A percentile compares a stretch with the other conserved stretches of the same genome.
Evolutionary conservation across 2,329 filamentous ascomycete genomes (phyloP).

Genomic region (Paraphaeosphaeria sporulosa): DNA sequence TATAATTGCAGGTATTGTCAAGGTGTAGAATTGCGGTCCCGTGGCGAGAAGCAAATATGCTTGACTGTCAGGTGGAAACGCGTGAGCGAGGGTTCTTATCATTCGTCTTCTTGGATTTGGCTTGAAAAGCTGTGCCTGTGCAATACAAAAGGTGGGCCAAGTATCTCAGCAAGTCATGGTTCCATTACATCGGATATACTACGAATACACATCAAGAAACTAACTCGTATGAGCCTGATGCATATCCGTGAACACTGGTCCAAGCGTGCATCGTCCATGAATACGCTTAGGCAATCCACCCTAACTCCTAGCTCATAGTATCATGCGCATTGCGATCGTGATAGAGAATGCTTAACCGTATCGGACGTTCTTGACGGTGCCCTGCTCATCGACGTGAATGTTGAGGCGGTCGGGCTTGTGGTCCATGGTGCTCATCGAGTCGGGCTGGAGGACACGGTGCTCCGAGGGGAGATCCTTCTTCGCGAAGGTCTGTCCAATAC

Average conservation of each 20-base stretch:
- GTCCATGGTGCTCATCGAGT: conserved; percentile 57
- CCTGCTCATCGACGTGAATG: conserved; percentile 58
- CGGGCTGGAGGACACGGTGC: conserved; percentile 57
- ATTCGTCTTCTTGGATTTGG: no score
- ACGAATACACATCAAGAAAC: conserved; percentile 10
- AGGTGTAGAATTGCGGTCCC: no score
- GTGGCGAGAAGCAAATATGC: no score
- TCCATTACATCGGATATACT: conserved; percentile 6
- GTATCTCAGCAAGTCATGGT: neutral
- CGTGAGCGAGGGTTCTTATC: no score
- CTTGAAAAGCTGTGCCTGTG: neutral
- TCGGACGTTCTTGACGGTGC: conserved; percentile 57
- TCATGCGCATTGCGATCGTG: neutral
- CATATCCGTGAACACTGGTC: neutral
- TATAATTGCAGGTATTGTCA: no score
- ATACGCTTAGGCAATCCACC: neutral
- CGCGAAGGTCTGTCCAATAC: conserved; percentile 54
- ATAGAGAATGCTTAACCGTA: conserved; percentile 48
- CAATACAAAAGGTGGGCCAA: neutral
- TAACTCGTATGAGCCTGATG: neutral
- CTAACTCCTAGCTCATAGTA: neutral
- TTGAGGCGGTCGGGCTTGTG: conserved; percentile 58
- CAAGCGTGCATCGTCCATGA: neutral
- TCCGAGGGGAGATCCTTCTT: conserved; percentile 58
- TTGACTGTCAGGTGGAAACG: no score